A percentile compares a stretch with the other conserved stretches of the same genome.
phyloP scores from a whole-genome alignment of 2,329 filamentous ascomycete genomes.

The Geosmithia flava region DNA sequence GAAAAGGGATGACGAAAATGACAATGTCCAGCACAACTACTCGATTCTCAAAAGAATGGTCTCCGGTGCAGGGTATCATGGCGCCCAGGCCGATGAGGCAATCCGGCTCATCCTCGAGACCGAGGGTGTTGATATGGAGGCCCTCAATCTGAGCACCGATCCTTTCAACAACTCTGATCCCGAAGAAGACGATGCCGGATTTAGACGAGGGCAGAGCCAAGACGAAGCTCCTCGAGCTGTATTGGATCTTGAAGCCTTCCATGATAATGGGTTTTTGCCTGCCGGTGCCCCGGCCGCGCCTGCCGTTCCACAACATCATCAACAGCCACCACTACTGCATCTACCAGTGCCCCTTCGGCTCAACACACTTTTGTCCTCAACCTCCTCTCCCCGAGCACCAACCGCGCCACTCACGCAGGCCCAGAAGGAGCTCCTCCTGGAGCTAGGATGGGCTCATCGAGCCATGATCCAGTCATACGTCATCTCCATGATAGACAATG shows the following conservation, averaged over 20 bases:
- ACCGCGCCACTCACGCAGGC: slow-evolving; percentile 32
- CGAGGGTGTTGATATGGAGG: slow-evolving; percentile 9
- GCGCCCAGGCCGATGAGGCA: slow-evolving; percentile 16
- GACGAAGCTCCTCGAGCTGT: neutral
- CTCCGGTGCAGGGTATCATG: slow-evolving; percentile 19
- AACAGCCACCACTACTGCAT: too few relatives aligned
- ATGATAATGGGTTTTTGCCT: slow-evolving; percentile 2
- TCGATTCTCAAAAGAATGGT: slow-evolving; percentile 23
- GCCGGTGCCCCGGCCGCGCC: too few relatives aligned
- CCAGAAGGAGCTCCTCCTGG: slow-evolving; percentile 58
- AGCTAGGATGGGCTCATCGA: slow-evolving; percentile 56
- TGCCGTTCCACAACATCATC: too few relatives aligned
- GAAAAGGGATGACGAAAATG: slow-evolving; percentile 7
- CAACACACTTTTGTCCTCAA: too few relatives aligned
- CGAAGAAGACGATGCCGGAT: neutral
- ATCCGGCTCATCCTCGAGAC: slow-evolving; percentile 20
- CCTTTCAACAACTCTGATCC: neutral
- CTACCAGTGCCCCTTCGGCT: too few relatives aligned
- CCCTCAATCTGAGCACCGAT: neutral
- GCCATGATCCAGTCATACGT: slow-evolving; percentile 58
- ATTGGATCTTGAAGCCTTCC: neutral
- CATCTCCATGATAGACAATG: slow-evolving; percentile 50
- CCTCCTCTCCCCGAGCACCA: too few relatives aligned
- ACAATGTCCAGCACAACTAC: slow-evolving; percentile 15
- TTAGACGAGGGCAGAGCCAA: neutral